A percentile compares a stretch with the other conserved stretches of the same genome.
These are phyloP conservation scores for Trichosporon sp. DNA, from an alignment of 1,284 basidiomycete genomes.

Conservation along the genomic window DNA sequence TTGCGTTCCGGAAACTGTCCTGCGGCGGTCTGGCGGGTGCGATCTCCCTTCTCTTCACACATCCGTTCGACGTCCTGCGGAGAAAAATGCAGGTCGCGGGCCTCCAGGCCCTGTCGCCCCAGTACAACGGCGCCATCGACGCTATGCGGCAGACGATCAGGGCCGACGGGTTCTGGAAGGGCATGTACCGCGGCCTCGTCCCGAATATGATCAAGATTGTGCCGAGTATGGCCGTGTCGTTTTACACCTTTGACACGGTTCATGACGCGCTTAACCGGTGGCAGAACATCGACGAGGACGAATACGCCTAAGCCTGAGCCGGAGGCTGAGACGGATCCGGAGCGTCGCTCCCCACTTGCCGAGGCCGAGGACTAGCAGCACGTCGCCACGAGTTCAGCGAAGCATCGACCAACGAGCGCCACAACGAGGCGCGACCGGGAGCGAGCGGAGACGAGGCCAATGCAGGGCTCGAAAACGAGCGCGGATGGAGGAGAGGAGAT, in stretches of 20 bases:
- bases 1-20: conserved; percentile 52
- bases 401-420: too few relatives aligned
- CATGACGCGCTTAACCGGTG: conserved; percentile 45
- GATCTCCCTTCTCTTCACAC: conserved; percentile 90
- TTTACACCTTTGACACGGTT: conserved; percentile 58
- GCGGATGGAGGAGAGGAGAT: too few relatives aligned
- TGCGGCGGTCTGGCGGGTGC: conserved; percentile 62
- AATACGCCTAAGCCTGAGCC: conserved; percentile 16
- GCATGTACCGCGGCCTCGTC: conserved; percentile 72
- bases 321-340: neutral
- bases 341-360: too few relatives aligned
- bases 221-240: conserved; percentile 84
- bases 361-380: too few relatives aligned
- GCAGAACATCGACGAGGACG: conserved; percentile 34
- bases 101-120: conserved; percentile 67
- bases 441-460: too few relatives aligned
- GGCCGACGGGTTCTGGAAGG: conserved; percentile 67
- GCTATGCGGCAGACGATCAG: conserved; percentile 70
- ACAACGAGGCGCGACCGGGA: too few relatives aligned
- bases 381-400: too few relatives aligned
- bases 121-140: conserved; percentile 77
- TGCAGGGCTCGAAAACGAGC: too few relatives aligned
- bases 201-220: conserved; percentile 85
- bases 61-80: conserved; percentile 91
- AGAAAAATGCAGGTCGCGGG: conserved; percentile 90